Evolutionary conservation across 2,329 filamentous ascomycete species (phyloP).

Genomic region (Geosmithia flava): DNA sequence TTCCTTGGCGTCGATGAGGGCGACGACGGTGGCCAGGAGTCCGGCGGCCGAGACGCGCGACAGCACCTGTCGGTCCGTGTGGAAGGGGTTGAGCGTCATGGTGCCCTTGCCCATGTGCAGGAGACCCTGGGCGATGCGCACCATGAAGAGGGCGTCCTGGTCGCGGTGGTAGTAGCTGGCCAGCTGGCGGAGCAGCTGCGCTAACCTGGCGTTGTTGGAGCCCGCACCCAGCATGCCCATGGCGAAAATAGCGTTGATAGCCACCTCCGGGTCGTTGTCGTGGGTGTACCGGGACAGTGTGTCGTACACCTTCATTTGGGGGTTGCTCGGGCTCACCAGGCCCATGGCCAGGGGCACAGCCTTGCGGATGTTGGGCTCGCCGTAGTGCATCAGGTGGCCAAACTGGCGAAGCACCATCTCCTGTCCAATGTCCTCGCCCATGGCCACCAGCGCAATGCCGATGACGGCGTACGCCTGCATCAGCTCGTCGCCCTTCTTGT

Average conservation of each 20-base stretch:
- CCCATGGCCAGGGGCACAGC: constrained; percentile 95
- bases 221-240: constrained; percentile 96
- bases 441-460: constrained; percentile 84
- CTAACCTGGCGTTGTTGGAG: constrained; percentile 94
- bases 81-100: constrained; percentile 93
- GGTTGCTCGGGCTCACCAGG: constrained; percentile 91
- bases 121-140: constrained; percentile 92
- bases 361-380: constrained; percentile 91
- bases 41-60: constrained; percentile 85
- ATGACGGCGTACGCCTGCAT: constrained; percentile 94
- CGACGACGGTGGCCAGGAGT: constrained; percentile 77
- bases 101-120: constrained; percentile 99
- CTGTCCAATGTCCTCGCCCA: constrained; percentile 97
- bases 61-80: constrained; percentile 92
- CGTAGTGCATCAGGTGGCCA: constrained; percentile 98
- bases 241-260: constrained; percentile 96
- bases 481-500: constrained; percentile 90
- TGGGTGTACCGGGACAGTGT: constrained; percentile 95
- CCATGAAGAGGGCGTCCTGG: constrained; percentile 95
- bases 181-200: constrained; percentile 84
- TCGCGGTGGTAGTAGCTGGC: constrained; percentile 98
- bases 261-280: constrained; percentile 97
- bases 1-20: constrained; percentile 90
- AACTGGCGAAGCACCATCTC: constrained; percentile 98
- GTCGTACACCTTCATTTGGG: constrained; percentile 99